Evolutionary conservation across 2,329 filamentous ascomycete species (phyloP).

Genomic region (Cladosporium halotolerans): DNA sequence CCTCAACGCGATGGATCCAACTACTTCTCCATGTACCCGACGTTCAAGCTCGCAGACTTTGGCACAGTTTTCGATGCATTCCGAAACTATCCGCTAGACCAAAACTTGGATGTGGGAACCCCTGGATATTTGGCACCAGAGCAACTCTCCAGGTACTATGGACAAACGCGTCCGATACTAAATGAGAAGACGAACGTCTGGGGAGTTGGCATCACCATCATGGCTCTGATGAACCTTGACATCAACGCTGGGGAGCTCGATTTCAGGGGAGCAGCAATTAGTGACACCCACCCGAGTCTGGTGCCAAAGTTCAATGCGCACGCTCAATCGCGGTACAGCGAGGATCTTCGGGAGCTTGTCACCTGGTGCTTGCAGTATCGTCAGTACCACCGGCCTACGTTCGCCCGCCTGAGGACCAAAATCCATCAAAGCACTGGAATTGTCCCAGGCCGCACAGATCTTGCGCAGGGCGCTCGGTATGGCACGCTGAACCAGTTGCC

Average conservation of each 20-base stretch:
- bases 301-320: background rate
- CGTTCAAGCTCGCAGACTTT: background rate
- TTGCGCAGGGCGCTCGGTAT: background rate
- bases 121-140: background rate
- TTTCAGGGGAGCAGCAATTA: background rate
- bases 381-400: background rate
- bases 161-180: background rate
- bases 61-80: background rate
- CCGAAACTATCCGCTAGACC: background rate
- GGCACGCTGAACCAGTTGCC: background rate
- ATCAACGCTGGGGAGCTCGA: background rate
- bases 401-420: background rate
- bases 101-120: background rate
- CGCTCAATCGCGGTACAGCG: background rate
- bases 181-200: background rate
- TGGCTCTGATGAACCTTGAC: background rate
- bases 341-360: background rate
- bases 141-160: background rate
- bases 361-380: background rate
- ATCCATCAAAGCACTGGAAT: background rate
- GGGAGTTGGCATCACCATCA: background rate
- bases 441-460: background rate
- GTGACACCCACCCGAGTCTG: background rate
- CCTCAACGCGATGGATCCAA: background rate
- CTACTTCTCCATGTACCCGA: background rate